Base-by-base conservation (phyloP, 1,284 basidiomycete genomes). In the Ceratobasidium sp. region DNA sequence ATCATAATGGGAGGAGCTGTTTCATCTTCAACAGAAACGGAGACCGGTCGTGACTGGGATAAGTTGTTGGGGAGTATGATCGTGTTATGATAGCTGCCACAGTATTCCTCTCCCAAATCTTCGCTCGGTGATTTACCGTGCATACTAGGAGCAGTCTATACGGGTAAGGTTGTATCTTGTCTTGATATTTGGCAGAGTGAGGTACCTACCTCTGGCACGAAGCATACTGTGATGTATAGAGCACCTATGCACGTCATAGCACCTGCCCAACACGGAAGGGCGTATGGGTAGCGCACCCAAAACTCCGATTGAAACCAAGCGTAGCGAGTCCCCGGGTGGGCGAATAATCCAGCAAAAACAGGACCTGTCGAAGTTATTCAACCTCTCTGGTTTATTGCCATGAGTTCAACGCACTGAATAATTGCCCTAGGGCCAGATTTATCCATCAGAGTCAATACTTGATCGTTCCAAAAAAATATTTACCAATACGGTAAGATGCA, bases 261-360 rank as follows among this genome's bases (percentile, higher is more conserved):
- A 17, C 62, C 62, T 22, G 38, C 62, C 50, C 50, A 54, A 27
- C 62, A 67, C 27, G 62, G 50, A 12, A 67, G 32, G 32, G 62
- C 62, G 27, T 67, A 67, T 12, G 62, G 62, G 20, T 54, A 32
- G 12, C 20, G 8, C 17, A 8, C 40, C 62, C 62, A 67, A 25
- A 67, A 67, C 5, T 20, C 34, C 15, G 62, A 54, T 7, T 34
- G 22, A 42, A 67, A 67, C 62, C 62, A 54, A 1, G 17, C 13
- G 32, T 67, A 54, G 15, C 38, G 62, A 34, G 13, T 12, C 29
- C 34, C 40, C 22, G 62, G 62, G 40, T 54, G 62, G 4, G 62
- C 62, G 32, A 67, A 42, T 13, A 40, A 13, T 3, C 38, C 40
- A 8, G 62, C 27, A 45, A 67, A 67, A 42, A 54, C 34, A 13